Percentiles rank a stretch among this genome's conserved stretches.
Conservation (phyloP, 768 basidiomycete species). For the Hericium erinaceus region DNA sequence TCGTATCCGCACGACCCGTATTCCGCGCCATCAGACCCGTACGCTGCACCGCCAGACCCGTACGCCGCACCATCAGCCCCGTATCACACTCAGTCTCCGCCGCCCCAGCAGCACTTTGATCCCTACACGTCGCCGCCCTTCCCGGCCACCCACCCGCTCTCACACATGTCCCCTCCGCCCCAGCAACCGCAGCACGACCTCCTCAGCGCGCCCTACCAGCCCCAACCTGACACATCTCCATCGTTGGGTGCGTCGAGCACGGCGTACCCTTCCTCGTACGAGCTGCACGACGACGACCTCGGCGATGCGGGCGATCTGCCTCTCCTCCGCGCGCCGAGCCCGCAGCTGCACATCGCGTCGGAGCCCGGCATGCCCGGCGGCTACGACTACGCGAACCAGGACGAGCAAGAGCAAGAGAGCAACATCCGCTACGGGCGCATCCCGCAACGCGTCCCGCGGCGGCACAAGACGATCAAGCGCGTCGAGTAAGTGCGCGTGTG, state of each 20-base stretch:
- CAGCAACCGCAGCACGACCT: slow-evolving; percentile 6
- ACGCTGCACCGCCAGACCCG: slow-evolving; percentile 14
- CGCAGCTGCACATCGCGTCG: slow-evolving; percentile 10
- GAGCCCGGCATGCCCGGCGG: slow-evolving; percentile 30
- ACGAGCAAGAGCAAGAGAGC: slow-evolving; percentile 27
- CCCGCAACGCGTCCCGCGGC: slow-evolving; percentile 79
- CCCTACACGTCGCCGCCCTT: slow-evolving; percentile 4
- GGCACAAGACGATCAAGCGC: slow-evolving; percentile 91
- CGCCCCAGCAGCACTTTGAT: slow-evolving; percentile 17
- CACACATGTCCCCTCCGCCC: background rate
- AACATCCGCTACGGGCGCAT: slow-evolving; percentile 86
- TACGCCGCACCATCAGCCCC: slow-evolving; percentile 6
- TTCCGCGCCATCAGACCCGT: slow-evolving; percentile 14
- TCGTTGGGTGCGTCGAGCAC: slow-evolving; percentile 3
- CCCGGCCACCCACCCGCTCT: slow-evolving; percentile 4
- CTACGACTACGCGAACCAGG: slow-evolving; percentile 26
- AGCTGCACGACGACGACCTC: slow-evolving; percentile 29
- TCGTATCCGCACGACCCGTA: slow-evolving; percentile 10
- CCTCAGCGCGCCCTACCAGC: slow-evolving; percentile 13
- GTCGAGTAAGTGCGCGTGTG: slow-evolving; percentile 54
- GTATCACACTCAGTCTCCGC: slow-evolving; percentile 14
- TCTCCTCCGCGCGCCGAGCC: slow-evolving; percentile 30
- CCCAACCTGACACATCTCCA: slow-evolving; percentile 8
- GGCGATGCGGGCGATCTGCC: slow-evolving; percentile 59
- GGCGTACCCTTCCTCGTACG: slow-evolving; percentile 34